Base-by-base conservation (phyloP, 2,329 filamentous ascomycete genomes). In the Triangularia verruculosa region DNA sequence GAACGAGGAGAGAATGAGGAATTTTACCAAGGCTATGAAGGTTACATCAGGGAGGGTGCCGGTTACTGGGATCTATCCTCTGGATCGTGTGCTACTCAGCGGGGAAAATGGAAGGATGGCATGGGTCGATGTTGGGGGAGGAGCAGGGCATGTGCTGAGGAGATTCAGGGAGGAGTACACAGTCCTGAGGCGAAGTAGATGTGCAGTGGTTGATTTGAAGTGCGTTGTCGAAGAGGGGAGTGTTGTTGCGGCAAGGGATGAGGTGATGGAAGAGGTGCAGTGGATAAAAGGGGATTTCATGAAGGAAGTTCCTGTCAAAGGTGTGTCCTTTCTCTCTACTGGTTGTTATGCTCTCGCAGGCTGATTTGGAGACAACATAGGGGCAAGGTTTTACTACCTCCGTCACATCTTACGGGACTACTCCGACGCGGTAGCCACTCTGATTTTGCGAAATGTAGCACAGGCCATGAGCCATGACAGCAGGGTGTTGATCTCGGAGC, bases 351-450 rank as follows among this genome's bases (percentile, higher is more conserved):
- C 4, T 51, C 25, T 17, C 43, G 53, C 51, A 57, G 20, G 39
- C 52, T 43, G 53, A 57, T n/a, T 25, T 13, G 15, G 12, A 24
- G 7, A 12, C 12, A 47, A 47, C 17, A 17, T 32, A 47, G 72
- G 72, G 15, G 74, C 74, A 4, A 65, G 71, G 9, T 62, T 73
- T 17, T 77, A 76, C 62, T 72, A 72, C 66, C 67, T 77, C 43
- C 71, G 73, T n/a, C 73, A 74, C 43, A 70, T 73, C 51, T 64
- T 74, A 25, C 74, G 75, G 59, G 70, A 75, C 57, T 76, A 74
- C 61, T 70, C 71, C 5, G 74, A 76, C 57, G 67, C 67, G 0
- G 69, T 69, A 1, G 59, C 61, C 1, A 57, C 28, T 25, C 63
- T 56, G n/a, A 69, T 70, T 28, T 64, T 72, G 24, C 34, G 47